A percentile compares a stretch with the other conserved stretches of the same genome.
phyloP scores from a whole-genome alignment of 1,139 yeast species.

The Ogataea hybrid region DNA sequence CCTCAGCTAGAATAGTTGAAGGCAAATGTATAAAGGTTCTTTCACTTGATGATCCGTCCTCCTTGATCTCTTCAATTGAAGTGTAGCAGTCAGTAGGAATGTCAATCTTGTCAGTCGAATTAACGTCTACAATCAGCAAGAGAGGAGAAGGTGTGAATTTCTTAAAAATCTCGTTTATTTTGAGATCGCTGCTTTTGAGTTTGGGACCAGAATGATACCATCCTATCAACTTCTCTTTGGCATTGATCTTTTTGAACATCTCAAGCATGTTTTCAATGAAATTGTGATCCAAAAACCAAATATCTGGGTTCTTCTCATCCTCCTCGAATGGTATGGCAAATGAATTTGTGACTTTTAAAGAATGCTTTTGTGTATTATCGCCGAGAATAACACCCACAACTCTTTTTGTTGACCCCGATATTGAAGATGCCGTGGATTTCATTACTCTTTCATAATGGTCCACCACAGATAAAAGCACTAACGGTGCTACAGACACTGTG shows the following conservation, averaged over 20 bases:
- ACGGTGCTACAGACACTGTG: constrained; percentile 87
- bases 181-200: constrained; percentile 80
- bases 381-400: constrained; percentile 95
- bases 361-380: constrained; percentile 50
- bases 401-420: constrained; percentile 65
- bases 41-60: constrained; percentile 94
- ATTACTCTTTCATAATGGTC: constrained; percentile 87
- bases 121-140: constrained; percentile 87
- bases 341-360: constrained; percentile 67
- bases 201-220: constrained; percentile 99
- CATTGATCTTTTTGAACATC: constrained; percentile 97
- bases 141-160: constrained; percentile 82
- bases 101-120: constrained; percentile 72
- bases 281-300: constrained; percentile 97
- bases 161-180: constrained; percentile 86
- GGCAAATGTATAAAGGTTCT: constrained; percentile 93
- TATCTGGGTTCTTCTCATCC: constrained; percentile 88
- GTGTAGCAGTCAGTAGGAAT: constrained; percentile 95
- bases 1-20: constrained; percentile 92
- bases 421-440: constrained; percentile 24
- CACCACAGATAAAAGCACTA: constrained; percentile 89
- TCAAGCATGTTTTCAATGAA: constrained; percentile 96
- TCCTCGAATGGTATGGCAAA: constrained; percentile 96
- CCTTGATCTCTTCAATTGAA: constrained; percentile 93
- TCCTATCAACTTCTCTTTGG: constrained; percentile 92